A percentile compares a stretch with the other conserved stretches of the same genome.
phyloP scores from a whole-genome alignment of 768 basidiomycete species.

The Wakefieldia striispora region DNA sequence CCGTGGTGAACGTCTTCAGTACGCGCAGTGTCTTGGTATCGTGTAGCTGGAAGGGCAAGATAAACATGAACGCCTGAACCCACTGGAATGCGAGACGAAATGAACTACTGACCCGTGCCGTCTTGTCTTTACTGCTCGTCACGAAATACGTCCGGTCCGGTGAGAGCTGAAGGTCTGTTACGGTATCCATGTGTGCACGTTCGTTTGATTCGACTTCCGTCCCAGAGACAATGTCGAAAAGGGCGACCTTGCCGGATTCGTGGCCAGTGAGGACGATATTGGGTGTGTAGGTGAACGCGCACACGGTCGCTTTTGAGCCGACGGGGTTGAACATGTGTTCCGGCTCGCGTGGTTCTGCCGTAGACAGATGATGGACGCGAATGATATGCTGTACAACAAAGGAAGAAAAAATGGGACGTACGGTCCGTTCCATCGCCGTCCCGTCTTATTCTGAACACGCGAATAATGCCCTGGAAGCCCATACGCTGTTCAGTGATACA shows the following conservation, averaged over 20 bases:
- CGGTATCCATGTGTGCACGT: conserved; percentile 79
- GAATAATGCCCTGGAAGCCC: conserved; percentile 88
- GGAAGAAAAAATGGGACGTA: conserved; percentile 39
- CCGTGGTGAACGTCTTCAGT: conserved; percentile 90
- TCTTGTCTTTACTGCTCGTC: conserved; percentile 96
- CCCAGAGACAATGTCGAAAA: conserved; percentile 86
- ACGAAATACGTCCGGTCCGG: conserved; percentile 92
- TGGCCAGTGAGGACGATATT: conserved; percentile 89
- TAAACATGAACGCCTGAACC: neutral
- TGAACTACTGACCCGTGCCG: conserved; percentile 66
- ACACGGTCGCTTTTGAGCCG: conserved; percentile 96
- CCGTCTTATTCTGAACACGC: conserved; percentile 84
- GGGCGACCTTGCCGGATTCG: conserved; percentile 91
- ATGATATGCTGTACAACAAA: neutral
- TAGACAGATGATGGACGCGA: conserved; percentile 1
- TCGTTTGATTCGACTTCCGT: conserved; percentile 83
- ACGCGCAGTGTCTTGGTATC: conserved; percentile 86
- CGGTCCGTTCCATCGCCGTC: conserved; percentile 80
- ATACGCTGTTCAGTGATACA: conserved; percentile 98
- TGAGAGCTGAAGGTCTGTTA: conserved; percentile 92
- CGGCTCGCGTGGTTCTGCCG: conserved; percentile 73
- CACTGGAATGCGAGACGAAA: neutral
- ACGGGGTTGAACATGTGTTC: conserved; percentile 78
- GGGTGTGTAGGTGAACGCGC: conserved; percentile 80
- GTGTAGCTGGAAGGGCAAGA: conserved; percentile 57